These are phyloP conservation scores for Starmerella geochares DNA, from an alignment of 805 yeast genomes.

Conservation along the genomic window DNA sequence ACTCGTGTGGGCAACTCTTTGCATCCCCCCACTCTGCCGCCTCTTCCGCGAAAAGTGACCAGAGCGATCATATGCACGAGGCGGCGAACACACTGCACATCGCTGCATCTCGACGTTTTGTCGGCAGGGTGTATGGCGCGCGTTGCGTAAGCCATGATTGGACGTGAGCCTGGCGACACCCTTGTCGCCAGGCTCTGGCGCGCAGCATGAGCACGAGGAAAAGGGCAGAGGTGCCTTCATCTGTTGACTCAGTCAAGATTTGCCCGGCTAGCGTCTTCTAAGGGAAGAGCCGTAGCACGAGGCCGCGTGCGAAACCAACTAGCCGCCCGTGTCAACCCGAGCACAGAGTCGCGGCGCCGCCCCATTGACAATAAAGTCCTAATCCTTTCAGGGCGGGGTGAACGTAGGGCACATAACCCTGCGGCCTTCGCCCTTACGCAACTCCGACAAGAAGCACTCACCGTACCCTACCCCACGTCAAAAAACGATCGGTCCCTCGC, in stretches of 20 bases:
- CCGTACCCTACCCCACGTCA: constrained; percentile 1
- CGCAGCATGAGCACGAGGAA: no score
- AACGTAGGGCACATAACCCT: background rate
- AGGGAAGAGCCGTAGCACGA: no score
- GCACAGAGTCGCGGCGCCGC: background rate
- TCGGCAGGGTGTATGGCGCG: background rate
- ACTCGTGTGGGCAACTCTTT: no score
- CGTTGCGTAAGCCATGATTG: background rate
- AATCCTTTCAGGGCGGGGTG: background rate
- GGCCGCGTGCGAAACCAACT: background rate
- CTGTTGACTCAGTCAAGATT: background rate
- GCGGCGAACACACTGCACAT: background rate
- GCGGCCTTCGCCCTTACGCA: constrained; percentile 3
- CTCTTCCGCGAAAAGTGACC: background rate
- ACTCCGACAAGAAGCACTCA: background rate
- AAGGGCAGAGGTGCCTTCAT: background rate
- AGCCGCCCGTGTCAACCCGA: background rate
- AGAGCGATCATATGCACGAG: background rate
- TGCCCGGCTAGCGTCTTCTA: no score
- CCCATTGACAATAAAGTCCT: background rate
- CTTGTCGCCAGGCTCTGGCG: no score
- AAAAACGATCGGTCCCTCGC: background rate
- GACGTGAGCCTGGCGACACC: background rate
- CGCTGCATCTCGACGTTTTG: background rate
- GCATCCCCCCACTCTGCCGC: background rate